Evolutionary conservation across 345 rosid genomes (phyloP).

Genomic region (Viola odorata): DNA sequence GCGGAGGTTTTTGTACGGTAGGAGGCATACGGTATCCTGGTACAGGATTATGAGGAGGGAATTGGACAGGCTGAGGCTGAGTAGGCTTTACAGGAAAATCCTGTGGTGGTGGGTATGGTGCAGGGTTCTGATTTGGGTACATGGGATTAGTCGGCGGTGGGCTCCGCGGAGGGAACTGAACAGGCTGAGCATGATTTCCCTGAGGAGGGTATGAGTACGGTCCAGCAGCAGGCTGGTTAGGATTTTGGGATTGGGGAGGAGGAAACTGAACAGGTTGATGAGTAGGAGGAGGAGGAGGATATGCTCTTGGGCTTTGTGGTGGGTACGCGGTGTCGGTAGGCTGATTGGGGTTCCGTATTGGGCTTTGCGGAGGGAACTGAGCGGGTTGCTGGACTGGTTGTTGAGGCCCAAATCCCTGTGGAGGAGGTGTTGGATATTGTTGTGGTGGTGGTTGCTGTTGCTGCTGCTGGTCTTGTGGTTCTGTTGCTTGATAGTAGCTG

Average conservation of each 20-base stretch:
- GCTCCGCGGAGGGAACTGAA: neutral
- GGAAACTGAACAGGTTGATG: neutral
- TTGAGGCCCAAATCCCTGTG: neutral
- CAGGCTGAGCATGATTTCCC: neutral
- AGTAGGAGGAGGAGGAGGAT: neutral
- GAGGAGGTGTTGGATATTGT: neutral
- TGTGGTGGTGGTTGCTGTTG: neutral
- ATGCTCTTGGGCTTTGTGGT: neutral
- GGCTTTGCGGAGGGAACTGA: neutral
- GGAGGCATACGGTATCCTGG: neutral
- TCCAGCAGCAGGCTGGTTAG: neutral
- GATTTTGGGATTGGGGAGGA: neutral
- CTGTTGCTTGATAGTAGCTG: neutral
- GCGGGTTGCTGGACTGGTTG: neutral
- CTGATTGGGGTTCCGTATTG: neutral
- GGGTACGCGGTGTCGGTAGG: conserved; percentile 5
- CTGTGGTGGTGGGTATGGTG: neutral
- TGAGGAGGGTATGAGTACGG: no score
- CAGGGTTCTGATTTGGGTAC: neutral
- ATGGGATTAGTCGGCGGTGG: neutral
- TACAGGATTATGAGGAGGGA: neutral
- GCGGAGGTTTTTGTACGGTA: neutral
- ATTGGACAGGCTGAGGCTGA: neutral
- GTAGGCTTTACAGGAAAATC: neutral
- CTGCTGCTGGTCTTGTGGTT: neutral